phyloP scores from a whole-genome alignment of 805 yeast genomes.

The Dipodascus albidus region DNA sequence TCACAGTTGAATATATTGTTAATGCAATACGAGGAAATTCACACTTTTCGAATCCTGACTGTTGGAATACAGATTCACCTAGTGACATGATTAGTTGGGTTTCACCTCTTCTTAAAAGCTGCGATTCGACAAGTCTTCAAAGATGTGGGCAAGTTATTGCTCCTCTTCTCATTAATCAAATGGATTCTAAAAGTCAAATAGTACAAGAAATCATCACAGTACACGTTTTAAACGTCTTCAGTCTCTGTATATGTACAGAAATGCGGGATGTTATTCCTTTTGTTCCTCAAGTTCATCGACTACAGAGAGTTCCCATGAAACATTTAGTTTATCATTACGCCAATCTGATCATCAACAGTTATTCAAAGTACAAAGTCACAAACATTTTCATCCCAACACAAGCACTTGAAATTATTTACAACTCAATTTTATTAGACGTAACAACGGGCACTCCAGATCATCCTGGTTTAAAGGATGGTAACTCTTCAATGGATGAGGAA shows the following conservation, averaged over 20 bases:
- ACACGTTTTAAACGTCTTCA: not conserved
- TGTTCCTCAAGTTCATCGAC: conserved; percentile 1
- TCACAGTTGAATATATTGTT: conserved; percentile 41
- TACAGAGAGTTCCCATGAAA: conserved; percentile 4
- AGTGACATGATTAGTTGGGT: not conserved
- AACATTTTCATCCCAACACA: not conserved
- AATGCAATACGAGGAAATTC: conserved; percentile 52
- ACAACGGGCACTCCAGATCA: conserved; percentile 5
- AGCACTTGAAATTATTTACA: conserved; percentile 1
- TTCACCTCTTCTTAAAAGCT: not conserved
- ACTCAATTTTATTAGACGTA: conserved; percentile 4
- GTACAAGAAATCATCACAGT: not conserved
- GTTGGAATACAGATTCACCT: conserved; percentile 4
- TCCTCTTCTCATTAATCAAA: not conserved
- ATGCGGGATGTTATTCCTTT: conserved; percentile 1
- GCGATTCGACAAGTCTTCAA: not conserved
- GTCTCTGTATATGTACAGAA: not conserved
- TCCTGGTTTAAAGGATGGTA: not conserved
- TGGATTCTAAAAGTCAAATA: not conserved
- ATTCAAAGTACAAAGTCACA: conserved; percentile 1
- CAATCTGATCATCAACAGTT: not conserved
- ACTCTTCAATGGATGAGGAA: conserved; percentile 3
- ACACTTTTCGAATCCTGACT: conserved; percentile 28
- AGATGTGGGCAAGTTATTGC: not conserved
- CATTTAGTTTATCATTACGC: not conserved